Evolutionary conservation across 768 basidiomycete species (phyloP), one percentile per base, ranked within the genome.

Genomic region (Dendrothele bispora): DNA sequence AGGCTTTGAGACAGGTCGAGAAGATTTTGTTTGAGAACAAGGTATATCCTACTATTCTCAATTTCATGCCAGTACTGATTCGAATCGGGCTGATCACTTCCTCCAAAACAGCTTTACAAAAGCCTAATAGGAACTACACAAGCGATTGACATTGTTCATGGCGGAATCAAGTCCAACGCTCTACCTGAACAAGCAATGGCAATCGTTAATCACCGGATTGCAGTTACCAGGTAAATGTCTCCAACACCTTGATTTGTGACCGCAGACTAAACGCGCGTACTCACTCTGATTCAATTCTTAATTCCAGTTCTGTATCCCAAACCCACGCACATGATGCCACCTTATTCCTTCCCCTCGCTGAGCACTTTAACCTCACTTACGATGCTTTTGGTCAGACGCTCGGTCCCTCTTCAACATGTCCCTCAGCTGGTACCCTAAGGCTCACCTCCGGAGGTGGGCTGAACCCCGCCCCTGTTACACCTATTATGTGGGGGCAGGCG

Each of bases 101-200:
- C n/a, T n/a, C n/a, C n/a, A n/a, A n/a, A n/a, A n/a, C n/a, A n/a
- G n/a, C n/a, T n/a, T n/a, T 66, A 70, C 52, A 73, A 70, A 45
- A 80, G 71, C 51, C 60, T 82, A 7, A 69, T 82, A 4, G 73
- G 80, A 24, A 91, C 86, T 3, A 90, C 90, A 2, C 86, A 90
- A 62, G 90, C 91, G 1, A 76, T 86, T 38, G 88, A 91, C 56
- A 59, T 93, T 12, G 73, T 82, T 26, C 66, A 72, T n/a, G 82
- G 81, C 17, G 84, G 83, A 8, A 78, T 83, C 24, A 89, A 90
- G 64, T 72, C 74, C 25, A 92, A 91, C 55, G 88, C 89, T 25
- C 76, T 93, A 18, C 91, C 91, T 1, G 90, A 91, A 63, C 72
- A 67, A 46, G 84, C 79, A 1, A 81, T 70, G 61, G 86, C 82